A percentile compares a stretch with the other conserved stretches of the same genome.
phyloP scores from a whole-genome alignment of 306 rosid genomes.

The Vigna hirtella region DNA sequence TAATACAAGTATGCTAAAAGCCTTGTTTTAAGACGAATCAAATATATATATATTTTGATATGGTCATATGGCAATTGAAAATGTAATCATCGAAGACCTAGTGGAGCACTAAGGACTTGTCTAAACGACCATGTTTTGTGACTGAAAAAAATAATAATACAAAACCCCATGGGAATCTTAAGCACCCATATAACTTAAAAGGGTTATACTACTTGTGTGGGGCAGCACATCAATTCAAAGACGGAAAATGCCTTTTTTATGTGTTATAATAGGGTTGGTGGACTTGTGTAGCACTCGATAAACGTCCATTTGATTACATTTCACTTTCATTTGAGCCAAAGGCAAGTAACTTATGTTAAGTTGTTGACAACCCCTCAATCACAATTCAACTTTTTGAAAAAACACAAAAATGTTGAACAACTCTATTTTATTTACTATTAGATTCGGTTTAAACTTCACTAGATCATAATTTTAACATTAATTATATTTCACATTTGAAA shows the following conservation, averaged over 20 bases:
- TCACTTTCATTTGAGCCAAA: conserved; percentile 27
- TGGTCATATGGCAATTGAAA: conserved; percentile 38
- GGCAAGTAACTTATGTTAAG: neutral
- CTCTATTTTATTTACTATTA: no score
- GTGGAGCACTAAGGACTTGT: conserved; percentile 51
- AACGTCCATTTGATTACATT: conserved; percentile 24
- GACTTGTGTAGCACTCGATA: conserved; percentile 6
- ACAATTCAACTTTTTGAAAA: no score
- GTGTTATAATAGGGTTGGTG: conserved; percentile 35
- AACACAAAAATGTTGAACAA: no score
- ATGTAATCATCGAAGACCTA: conserved; percentile 44
- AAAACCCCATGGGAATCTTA: conserved; percentile 50
- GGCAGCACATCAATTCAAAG: conserved; percentile 44
- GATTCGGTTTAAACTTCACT: no score
- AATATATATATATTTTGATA: neutral
- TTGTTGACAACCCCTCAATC: no score
- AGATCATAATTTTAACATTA: no score
- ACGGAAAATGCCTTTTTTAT: conserved; percentile 52
- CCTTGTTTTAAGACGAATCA: conserved; percentile 8
- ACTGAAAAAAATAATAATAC: conserved; percentile 21
- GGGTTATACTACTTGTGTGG: conserved; percentile 39
- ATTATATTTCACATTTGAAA: no score
- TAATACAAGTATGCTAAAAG: neutral
- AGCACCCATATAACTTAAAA: conserved; percentile 6
- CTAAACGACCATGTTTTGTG: conserved; percentile 39